phyloP scores from a whole-genome alignment of 306 rosid species.

The Pterocarpus santalinus region DNA sequence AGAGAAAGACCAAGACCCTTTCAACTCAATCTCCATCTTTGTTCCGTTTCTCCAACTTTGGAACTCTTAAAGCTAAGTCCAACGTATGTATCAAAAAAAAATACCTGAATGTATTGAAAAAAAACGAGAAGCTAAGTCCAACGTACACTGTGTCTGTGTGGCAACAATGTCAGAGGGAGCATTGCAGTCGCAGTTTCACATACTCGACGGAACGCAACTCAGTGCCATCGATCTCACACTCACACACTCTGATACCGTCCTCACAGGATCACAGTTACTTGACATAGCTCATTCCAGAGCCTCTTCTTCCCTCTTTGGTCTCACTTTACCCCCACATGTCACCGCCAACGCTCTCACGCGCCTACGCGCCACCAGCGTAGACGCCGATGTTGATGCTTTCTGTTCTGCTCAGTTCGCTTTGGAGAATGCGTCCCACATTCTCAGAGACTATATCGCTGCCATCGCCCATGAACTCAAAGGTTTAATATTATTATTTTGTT shows the following conservation, averaged over 20 bases:
- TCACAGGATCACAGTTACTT: conserved; percentile 71
- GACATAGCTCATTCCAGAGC: conserved; percentile 69
- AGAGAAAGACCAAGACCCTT: too few species aligned
- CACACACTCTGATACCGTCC: background rate
- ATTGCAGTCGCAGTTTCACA: too few species aligned
- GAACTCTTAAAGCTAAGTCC: too few species aligned
- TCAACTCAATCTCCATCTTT: too few species aligned
- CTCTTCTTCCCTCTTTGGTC: conserved; percentile 69
- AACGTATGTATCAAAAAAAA: too few species aligned
- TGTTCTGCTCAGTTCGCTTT: conserved; percentile 46
- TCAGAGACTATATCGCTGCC: conserved; percentile 70
- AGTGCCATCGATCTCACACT: too few species aligned
- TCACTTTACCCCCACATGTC: conserved; percentile 70
- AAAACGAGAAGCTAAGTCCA: too few species aligned
- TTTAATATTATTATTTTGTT: conserved; percentile 1
- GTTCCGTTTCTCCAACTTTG: too few species aligned
- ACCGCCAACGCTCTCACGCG: conserved; percentile 65
- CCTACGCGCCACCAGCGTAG: conserved; percentile 33
- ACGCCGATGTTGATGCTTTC: conserved; percentile 44
- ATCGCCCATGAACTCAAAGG: conserved; percentile 84
- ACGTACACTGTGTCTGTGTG: too few species aligned
- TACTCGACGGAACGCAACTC: too few species aligned
- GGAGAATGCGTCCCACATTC: conserved; percentile 57
- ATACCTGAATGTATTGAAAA: too few species aligned
- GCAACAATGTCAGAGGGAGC: too few species aligned